These are phyloP conservation scores for Picochlorum costavermella DNA, from an alignment of 139 green algal species.

Conservation along the genomic window DNA sequence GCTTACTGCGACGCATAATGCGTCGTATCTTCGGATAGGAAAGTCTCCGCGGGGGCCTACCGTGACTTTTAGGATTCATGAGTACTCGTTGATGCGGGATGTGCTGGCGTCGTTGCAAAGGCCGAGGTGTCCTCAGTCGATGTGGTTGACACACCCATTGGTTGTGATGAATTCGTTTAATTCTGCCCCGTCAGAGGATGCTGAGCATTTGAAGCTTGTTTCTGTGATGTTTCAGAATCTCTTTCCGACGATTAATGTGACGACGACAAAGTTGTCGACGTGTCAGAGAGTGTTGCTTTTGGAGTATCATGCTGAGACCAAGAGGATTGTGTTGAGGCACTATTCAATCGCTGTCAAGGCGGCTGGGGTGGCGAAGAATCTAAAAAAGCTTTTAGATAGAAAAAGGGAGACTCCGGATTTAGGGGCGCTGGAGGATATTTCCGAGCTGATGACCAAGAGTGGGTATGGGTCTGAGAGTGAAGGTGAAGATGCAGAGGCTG, in stretches of 20 bases:
- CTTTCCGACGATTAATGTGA: constrained; percentile 95
- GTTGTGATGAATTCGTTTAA: constrained; percentile 91
- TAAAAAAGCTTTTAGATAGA: constrained; percentile 68
- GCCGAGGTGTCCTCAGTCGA: constrained; percentile 49
- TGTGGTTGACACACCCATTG: constrained; percentile 64
- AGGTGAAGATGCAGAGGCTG: constrained; percentile 9
- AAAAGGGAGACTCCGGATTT: constrained; percentile 59
- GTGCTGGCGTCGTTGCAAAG: constrained; percentile 56
- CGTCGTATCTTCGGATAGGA: constrained; percentile 76
- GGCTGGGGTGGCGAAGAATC: constrained; percentile 24
- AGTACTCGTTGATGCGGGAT: constrained; percentile 78
- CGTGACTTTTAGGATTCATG: constrained; percentile 71
- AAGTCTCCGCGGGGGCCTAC: constrained; percentile 88
- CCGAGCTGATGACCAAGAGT: constrained; percentile 75
- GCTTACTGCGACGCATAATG: constrained; percentile 75
- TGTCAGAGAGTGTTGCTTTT: constrained; percentile 83
- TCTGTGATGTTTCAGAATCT: constrained; percentile 81
- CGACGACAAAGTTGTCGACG: constrained; percentile 51
- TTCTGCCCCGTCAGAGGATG: constrained; percentile 1
- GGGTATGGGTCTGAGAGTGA: constrained; percentile 75
- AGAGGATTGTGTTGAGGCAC: constrained; percentile 74
- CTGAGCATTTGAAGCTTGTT: constrained; percentile 69
- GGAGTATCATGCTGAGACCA: constrained; percentile 47
- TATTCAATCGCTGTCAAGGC: constrained; percentile 65
- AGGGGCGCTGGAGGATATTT: constrained; percentile 65